Conservation (phyloP, 331 rosid species). For the Quercus phellos region DNA sequence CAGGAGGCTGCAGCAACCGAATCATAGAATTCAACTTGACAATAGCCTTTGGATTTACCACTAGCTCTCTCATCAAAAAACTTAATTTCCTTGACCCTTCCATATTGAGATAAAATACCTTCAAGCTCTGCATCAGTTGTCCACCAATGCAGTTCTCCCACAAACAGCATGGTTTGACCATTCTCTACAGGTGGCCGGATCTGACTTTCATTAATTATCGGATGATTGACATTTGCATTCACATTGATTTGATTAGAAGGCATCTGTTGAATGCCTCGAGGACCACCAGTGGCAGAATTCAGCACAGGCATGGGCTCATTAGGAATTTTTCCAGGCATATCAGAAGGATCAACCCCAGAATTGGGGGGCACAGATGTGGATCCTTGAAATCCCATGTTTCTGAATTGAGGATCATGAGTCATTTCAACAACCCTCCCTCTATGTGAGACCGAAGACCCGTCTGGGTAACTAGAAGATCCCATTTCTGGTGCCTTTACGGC, state of each 20-base stretch:
- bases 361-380: constrained; percentile 17
- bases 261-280: constrained; percentile 20
- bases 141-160: constrained; percentile 66
- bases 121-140: constrained; percentile 57
- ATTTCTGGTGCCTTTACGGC: constrained; percentile 22
- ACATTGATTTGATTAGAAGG: constrained; percentile 26
- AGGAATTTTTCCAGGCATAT: constrained; percentile 17
- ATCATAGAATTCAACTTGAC: constrained; percentile 55
- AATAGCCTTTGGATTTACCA: constrained; percentile 63
- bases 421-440: constrained; percentile 29
- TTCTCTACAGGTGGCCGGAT: constrained; percentile 31
- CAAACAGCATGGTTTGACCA: constrained; percentile 38
- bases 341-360: constrained; percentile 16
- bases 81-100: constrained; percentile 51
- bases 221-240: constrained; percentile 22
- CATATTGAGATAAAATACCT: constrained; percentile 36
- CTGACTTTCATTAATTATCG: constrained; percentile 32
- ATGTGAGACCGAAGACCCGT: constrained; percentile 21
- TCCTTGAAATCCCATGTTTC: constrained; percentile 31
- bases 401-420: constrained; percentile 22
- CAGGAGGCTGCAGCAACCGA: constrained; percentile 41
- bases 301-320: constrained; percentile 12
- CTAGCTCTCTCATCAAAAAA: constrained; percentile 58
- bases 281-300: constrained; percentile 20
- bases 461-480: constrained; percentile 14